Conservation (phyloP, 2,329 filamentous ascomycete species). For the Xylaria sp. region DNA sequence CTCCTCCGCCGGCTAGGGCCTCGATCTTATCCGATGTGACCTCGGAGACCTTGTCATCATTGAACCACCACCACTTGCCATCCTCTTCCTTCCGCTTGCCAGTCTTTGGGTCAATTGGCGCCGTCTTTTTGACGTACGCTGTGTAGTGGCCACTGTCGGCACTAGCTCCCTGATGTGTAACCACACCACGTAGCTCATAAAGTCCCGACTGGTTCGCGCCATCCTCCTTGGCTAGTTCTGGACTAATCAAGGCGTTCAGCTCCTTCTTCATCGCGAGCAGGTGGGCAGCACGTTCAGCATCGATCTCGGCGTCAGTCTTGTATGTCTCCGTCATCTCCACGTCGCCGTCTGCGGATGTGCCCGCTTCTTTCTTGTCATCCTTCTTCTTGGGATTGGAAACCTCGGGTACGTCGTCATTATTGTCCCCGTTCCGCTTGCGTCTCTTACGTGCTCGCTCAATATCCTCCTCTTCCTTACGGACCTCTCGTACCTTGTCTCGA, state of each 20-base stretch:
- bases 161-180: constrained; percentile 95
- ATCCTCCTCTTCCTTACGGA: constrained; percentile 94
- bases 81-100: constrained; percentile 84
- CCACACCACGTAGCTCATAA: constrained; percentile 92
- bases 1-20: constrained; percentile 86
- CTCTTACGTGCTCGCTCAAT: constrained; percentile 91
- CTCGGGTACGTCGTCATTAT: constrained; percentile 59
- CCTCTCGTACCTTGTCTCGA: constrained; percentile 94
- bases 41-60: constrained; percentile 96
- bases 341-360: constrained; percentile 68
- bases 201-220: constrained; percentile 93
- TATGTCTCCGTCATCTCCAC: constrained; percentile 78
- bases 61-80: constrained; percentile 99
- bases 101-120: constrained; percentile 74
- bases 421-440: constrained; percentile 74
- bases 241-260: constrained; percentile 79
- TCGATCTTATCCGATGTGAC: constrained; percentile 92
- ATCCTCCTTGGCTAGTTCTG: constrained; percentile 77
- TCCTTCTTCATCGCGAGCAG: constrained; percentile 88
- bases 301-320: constrained; percentile 94
- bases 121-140: constrained; percentile 94
- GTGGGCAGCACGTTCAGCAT: constrained; percentile 81
- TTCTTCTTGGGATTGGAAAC: constrained; percentile 62
- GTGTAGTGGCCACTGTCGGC: constrained; percentile 99
- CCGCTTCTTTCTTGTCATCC: constrained; percentile 49